Evolutionary conservation across 495 filamentous ascomycete species (phyloP), one percentile per base, ranked within the genome.

Genomic region (Astrothelium macrocarpum): DNA sequence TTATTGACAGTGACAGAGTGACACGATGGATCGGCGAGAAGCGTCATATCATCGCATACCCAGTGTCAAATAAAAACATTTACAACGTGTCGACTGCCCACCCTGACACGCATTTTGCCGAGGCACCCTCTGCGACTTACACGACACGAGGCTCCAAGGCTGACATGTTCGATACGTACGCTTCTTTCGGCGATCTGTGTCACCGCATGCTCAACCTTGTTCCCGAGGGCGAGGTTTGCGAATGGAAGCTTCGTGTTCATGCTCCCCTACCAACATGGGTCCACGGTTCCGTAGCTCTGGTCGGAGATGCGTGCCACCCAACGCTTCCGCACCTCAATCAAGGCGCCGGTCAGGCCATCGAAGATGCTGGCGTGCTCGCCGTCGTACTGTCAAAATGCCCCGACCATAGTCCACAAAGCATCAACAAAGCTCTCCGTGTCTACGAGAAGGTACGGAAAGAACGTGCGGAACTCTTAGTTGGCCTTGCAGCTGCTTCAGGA

Each of bases 321-420:
- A 91, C 87, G 31, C 81, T 91, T 31, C 89, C 89, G 31, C 88
- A 91, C 73, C 75, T 89, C 16, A 83, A 81, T 32, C 89, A 92
- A 78, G 88, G 88, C n/a, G 88, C 88, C 31, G 89, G 88, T n/a
- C 88, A 90, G 78, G 88, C 87, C 31, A 88, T 92, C 61, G 90
- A 94, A 76, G 88, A 92, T 70, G 87, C 83, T 18, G 87, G 84
- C 26, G 88, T 89, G 26, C 72, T 92, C 10, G 85, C 82, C n/a
- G 82, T 85, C 36, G 82, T 83, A 34, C 81, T 93, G 10, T 74
- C 79, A 53, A 71, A 75, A 53, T 74, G 87, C 3, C 82, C 84
- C 1, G 77, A 79, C 60, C 73, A 77, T 3, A 76, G 75, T 4
- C 76, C 84, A 0, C 79, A 80, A 39, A 77, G 80, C 5, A 79